phyloP scores from a whole-genome alignment of 2,329 filamentous ascomycete genomes.

The Aspergillus pseudoglaucus region DNA sequence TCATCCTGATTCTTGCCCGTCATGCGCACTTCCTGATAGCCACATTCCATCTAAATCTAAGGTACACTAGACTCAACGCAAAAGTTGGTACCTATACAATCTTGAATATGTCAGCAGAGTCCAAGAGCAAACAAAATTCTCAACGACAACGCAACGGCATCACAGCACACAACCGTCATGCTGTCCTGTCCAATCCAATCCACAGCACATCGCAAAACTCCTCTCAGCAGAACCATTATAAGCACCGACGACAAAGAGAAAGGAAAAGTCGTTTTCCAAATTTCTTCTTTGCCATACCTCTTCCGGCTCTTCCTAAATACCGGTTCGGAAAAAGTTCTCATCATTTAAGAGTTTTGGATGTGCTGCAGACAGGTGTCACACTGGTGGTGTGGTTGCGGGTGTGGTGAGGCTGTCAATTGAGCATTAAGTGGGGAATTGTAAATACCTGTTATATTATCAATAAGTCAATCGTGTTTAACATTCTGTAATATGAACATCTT shows the following conservation, averaged over 20 bases:
- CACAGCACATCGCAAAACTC: conserved; percentile 11
- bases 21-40: no score
- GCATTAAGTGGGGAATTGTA: no score
- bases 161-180: neutral
- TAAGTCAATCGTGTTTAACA: neutral
- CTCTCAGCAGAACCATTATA: conserved; percentile 43
- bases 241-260: conserved; percentile 39
- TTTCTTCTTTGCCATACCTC: conserved; percentile 35
- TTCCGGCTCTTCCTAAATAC: conserved; percentile 44
- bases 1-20: no score
- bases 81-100: neutral
- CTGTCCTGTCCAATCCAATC: neutral
- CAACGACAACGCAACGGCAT: neutral
- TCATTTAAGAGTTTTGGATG: conserved; percentile 23
- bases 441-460: neutral
- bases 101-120: neutral
- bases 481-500: neutral
- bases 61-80: no score
- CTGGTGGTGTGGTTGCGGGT: no score
- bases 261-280: conserved; percentile 1
- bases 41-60: no score
- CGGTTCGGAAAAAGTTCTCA: conserved; percentile 38
- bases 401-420: neutral
- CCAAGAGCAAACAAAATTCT: conserved; percentile 3
- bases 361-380: neutral